Percentiles rank a stretch among this genome's conserved stretches.
Conservation (phyloP, 2,329 filamentous ascomycete genomes). For the Fusarium stilboides region DNA sequence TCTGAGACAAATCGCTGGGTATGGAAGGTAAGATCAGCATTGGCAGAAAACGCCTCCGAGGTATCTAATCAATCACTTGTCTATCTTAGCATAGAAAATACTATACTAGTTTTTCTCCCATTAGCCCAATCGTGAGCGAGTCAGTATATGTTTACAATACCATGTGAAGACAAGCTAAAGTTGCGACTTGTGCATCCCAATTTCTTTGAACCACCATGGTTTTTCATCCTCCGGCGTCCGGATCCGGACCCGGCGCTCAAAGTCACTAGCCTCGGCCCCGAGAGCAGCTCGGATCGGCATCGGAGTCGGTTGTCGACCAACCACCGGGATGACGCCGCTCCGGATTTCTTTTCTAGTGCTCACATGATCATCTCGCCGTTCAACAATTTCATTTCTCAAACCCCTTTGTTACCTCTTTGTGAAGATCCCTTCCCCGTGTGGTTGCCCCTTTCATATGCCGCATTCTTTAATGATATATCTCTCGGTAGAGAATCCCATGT, state of each 20-base stretch:
- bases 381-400: constrained; percentile 19
- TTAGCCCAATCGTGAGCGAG: not conserved
- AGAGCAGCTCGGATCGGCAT: constrained; percentile 15
- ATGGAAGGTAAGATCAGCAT: constrained; percentile 14
- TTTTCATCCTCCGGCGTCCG: constrained; percentile 12
- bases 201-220: not conserved
- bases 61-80: constrained; percentile 37
- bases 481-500: not conserved
- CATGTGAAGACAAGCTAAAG: not conserved
- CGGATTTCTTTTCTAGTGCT: constrained; percentile 4
- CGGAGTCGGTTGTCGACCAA: not conserved
- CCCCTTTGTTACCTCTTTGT: not conserved
- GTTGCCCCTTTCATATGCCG: constrained; percentile 12
- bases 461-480: constrained; percentile 10
- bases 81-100: too few relatives aligned
- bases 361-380: constrained; percentile 29
- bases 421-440: constrained; percentile 8
- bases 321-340: constrained; percentile 1
- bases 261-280: constrained; percentile 17
- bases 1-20: constrained; percentile 12
- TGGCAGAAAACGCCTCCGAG: constrained; percentile 4
- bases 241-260: constrained; percentile 14
- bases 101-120: too few relatives aligned
- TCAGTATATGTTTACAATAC: not conserved
- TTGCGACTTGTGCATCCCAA: not conserved